Evolutionary conservation across 2,329 filamentous ascomycete species (phyloP).

Genomic region (Diatrype stigma): DNA sequence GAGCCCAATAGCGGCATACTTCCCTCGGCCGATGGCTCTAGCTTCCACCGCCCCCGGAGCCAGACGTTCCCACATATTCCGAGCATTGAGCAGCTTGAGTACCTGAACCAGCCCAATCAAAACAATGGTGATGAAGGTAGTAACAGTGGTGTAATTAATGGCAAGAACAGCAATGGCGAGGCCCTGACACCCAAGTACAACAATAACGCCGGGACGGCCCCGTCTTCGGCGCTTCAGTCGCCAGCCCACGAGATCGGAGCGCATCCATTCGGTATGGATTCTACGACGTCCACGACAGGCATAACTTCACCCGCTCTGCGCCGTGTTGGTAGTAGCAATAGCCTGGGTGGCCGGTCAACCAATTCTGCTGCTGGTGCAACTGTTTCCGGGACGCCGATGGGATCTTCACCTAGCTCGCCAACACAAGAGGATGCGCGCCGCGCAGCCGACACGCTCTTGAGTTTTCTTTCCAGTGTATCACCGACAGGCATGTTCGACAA

Average conservation of each 20-base stretch:
- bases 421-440: conserved; percentile 82
- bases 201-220: conserved; percentile 40
- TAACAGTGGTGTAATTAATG: background rate
- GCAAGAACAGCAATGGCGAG: conserved; percentile 30
- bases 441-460: conserved; percentile 77
- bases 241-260: conserved; percentile 42
- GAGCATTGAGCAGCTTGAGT: conserved; percentile 59
- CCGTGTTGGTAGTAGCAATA: conserved; percentile 48
- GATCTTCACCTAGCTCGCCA: conserved; percentile 60
- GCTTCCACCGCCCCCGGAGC: conserved; percentile 73
- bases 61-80: conserved; percentile 83
- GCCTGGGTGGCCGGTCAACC: conserved; percentile 37
- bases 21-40: conserved; percentile 32
- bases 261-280: conserved; percentile 41
- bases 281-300: conserved; percentile 24
- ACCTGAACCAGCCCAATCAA: conserved; percentile 39
- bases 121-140: conserved; percentile 17
- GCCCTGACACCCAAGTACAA: conserved; percentile 48
- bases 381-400: conserved; percentile 37
- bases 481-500: conserved; percentile 65
- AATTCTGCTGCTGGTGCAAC: conserved; percentile 24
- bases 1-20: conserved; percentile 57
- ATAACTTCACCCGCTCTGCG: conserved; percentile 44
- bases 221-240: conserved; percentile 50
- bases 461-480: conserved; percentile 71